Conservation (phyloP, 257 asterid genomes). For the Ilex aquifolium region DNA sequence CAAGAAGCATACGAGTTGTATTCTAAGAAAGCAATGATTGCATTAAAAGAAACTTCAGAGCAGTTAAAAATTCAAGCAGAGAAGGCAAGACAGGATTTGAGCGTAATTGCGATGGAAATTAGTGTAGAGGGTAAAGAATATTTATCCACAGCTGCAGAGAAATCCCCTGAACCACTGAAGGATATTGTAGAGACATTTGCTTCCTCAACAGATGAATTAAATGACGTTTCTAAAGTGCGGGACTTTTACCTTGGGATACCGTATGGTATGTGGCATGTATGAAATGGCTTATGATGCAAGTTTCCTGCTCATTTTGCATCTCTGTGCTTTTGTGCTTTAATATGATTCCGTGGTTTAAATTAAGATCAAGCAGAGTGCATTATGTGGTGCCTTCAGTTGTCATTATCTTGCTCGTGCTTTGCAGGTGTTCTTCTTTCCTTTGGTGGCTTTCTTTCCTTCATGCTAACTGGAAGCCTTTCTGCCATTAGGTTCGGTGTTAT, state of each 20-base stretch:
- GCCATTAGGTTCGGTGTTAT: constrained; percentile 80
- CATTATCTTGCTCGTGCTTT: constrained; percentile 15
- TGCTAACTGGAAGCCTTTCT: constrained; percentile 71
- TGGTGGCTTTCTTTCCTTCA: constrained; percentile 77
- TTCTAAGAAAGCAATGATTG: constrained; percentile 56
- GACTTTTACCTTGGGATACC: constrained; percentile 89
- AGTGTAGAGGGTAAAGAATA: constrained; percentile 70
- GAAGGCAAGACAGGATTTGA: constrained; percentile 66
- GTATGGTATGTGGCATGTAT: constrained; percentile 45
- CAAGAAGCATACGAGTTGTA: constrained; percentile 72
- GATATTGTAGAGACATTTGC: constrained; percentile 77
- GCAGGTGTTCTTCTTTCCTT: constrained; percentile 68
- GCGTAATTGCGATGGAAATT: constrained; percentile 57
- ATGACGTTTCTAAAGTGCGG: constrained; percentile 58
- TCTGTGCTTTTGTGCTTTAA: not conserved
- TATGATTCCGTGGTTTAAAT: no score
- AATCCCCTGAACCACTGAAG: constrained; percentile 71
- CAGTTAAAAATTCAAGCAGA: constrained; percentile 75
- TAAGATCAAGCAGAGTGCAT: not conserved
- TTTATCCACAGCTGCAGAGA: constrained; percentile 58
- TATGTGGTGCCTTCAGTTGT: constrained; percentile 8
- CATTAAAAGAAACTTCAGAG: constrained; percentile 68
- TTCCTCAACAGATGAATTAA: constrained; percentile 52
- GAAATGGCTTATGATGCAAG: not conserved
- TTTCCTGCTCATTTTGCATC: no score